Evolutionary conservation across 2,329 filamentous ascomycete species (phyloP).

Genomic region (Colletotrichum phormii): DNA sequence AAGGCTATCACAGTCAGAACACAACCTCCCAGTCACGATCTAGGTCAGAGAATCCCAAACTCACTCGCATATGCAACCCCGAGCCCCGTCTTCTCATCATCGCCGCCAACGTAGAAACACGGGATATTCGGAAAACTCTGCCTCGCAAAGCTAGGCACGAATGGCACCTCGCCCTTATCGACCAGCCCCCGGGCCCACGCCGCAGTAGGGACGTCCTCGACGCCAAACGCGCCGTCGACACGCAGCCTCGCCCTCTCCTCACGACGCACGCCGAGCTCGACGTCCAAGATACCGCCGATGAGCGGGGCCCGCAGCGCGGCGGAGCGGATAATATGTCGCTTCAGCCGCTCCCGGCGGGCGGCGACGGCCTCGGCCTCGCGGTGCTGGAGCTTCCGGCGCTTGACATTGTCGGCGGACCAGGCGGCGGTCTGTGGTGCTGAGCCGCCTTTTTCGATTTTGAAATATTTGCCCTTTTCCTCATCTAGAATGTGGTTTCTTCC

Average conservation of each 20-base stretch:
- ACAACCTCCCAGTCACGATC: not conserved
- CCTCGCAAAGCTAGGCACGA: slow-evolving; percentile 45
- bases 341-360: slow-evolving; percentile 45
- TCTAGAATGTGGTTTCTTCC: slow-evolving; percentile 50
- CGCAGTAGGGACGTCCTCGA: slow-evolving; percentile 45
- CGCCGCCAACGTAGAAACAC: slow-evolving; percentile 53
- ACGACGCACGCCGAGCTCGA: slow-evolving; percentile 48
- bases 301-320: slow-evolving; percentile 44
- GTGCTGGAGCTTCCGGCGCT: slow-evolving; percentile 63
- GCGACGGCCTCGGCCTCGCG: slow-evolving; percentile 46
- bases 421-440: slow-evolving; percentile 60
- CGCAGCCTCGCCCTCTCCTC: slow-evolving; percentile 10
- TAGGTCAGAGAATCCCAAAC: slow-evolving; percentile 40
- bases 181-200: slow-evolving; percentile 54
- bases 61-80: slow-evolving; percentile 58
- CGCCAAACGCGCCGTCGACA: slow-evolving; percentile 27
- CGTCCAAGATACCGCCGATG: slow-evolving; percentile 47
- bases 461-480: slow-evolving; percentile 72
- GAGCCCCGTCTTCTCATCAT: slow-evolving; percentile 52
- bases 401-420: slow-evolving; percentile 70
- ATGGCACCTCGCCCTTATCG: slow-evolving; percentile 53
- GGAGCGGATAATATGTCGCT: slow-evolving; percentile 53
- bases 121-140: slow-evolving; percentile 48
- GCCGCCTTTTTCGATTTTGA: slow-evolving; percentile 71
- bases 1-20: slow-evolving; percentile 44